Evolutionary conservation across 495 filamentous ascomycete genomes (phyloP).

Genomic region (Aspergillus diversus): DNA sequence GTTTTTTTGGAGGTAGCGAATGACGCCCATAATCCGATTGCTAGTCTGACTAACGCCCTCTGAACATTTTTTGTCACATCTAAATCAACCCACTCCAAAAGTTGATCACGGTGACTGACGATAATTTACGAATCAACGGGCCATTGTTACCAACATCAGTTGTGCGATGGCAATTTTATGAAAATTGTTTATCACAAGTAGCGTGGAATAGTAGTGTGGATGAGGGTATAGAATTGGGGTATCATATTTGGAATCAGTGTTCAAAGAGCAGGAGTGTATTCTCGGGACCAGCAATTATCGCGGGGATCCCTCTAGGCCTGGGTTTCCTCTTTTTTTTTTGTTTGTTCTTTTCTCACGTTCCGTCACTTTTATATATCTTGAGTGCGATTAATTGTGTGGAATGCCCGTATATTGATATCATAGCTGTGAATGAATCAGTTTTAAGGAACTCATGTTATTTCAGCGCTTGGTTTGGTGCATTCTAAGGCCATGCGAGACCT

Average conservation of each 20-base stretch:
- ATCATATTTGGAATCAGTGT: conserved; percentile 9
- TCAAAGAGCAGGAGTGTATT: conserved; percentile 11
- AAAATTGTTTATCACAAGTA: conserved; percentile 13
- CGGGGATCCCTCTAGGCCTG: background rate
- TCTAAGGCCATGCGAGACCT: no score
- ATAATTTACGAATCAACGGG: conserved; percentile 15
- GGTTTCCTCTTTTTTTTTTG: conserved; percentile 3
- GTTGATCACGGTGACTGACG: conserved; percentile 10
- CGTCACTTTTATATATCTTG: conserved; percentile 17
- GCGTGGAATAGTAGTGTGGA: background rate
- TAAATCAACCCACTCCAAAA: background rate
- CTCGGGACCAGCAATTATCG: conserved; percentile 6
- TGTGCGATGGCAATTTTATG: conserved; percentile 8
- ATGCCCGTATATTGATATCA: background rate
- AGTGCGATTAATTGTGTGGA: conserved; percentile 12
- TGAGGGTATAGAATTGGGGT: background rate
- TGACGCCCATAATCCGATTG: background rate
- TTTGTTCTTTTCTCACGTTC: background rate
- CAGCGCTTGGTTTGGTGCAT: no score
- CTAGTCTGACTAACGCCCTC: background rate
- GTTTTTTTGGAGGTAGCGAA: background rate
- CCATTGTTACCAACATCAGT: conserved; percentile 1
- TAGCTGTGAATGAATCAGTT: background rate
- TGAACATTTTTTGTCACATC: conserved; percentile 1
- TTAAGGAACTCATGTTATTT: no score